Evolutionary conservation across 176 grass and related monocot genomes (phyloP).

Genomic region (Lolium perenne): DNA sequence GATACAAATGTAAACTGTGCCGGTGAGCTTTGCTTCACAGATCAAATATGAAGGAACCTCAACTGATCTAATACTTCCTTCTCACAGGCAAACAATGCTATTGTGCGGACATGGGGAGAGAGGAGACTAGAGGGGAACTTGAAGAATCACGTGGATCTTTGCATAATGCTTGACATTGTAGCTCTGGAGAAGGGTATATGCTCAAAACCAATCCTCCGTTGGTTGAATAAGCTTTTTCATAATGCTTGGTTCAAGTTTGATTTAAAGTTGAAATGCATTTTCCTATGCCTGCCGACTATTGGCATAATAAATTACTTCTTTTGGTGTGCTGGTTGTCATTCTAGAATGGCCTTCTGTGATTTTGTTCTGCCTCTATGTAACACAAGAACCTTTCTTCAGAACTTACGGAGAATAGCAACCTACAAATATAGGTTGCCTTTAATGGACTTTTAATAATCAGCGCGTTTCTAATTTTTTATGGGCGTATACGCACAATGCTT

Average conservation of each 20-base stretch:
- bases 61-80: slow-evolving; percentile 26
- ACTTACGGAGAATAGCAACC: neutral
- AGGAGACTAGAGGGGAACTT: slow-evolving; percentile 65
- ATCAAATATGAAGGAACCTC: neutral
- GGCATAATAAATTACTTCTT: neutral
- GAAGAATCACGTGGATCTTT: slow-evolving; percentile 81
- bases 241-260: slow-evolving; percentile 9
- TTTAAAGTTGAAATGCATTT: slow-evolving; percentile 12
- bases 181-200: slow-evolving; percentile 72
- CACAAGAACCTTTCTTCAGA: neutral
- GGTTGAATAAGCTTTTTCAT: neutral
- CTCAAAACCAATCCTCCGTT: neutral
- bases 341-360: neutral
- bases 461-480: neutral
- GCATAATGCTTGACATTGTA: slow-evolving; percentile 73
- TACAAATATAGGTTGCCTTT: neutral
- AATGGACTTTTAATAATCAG: neutral
- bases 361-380: neutral
- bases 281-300: neutral
- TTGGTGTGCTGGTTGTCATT: neutral
- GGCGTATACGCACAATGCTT: neutral
- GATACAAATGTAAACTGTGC: neutral
- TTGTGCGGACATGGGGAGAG: slow-evolving; percentile 74
- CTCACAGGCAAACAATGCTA: slow-evolving; percentile 71
- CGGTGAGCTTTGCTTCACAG: neutral